Percentiles rank a stretch among this genome's conserved stretches.
Conservation (phyloP, 208 protist species). For the Naegleria fowleri region DNA sequence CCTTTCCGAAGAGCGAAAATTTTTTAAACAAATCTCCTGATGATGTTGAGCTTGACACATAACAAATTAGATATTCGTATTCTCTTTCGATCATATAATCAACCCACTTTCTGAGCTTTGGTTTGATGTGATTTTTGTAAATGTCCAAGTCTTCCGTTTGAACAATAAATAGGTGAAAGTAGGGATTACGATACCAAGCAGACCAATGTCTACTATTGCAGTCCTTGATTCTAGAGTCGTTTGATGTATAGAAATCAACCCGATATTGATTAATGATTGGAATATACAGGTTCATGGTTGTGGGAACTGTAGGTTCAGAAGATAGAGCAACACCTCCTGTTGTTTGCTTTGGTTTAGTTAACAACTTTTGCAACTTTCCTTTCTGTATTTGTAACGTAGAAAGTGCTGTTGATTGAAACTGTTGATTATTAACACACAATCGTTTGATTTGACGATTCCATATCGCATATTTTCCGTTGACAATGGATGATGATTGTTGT, state of each 20-base stretch:
- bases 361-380: not conserved
- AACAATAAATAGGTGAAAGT: slow-evolving; percentile 3
- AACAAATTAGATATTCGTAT: slow-evolving; percentile 10
- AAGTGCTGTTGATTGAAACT: not conserved
- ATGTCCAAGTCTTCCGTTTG: not conserved
- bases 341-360: not conserved
- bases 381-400: not conserved
- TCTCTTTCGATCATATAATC: slow-evolving; percentile 19
- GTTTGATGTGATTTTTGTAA: slow-evolving; percentile 18
- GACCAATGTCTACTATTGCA: not conserved
- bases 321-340: not conserved
- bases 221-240: not conserved
- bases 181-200: not conserved
- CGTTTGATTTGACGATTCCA: not conserved
- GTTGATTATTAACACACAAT: not conserved
- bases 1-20: not conserved
- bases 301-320: not conserved
- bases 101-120: not conserved
- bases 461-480: not conserved
- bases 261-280: not conserved
- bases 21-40: not conserved
- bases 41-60: not conserved
- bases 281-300: not conserved
- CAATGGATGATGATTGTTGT: not conserved
- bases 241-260: not conserved